Conservation (phyloP, 1,284 basidiomycete species). For the Cutaneotrichosporon cutaneum region DNA sequence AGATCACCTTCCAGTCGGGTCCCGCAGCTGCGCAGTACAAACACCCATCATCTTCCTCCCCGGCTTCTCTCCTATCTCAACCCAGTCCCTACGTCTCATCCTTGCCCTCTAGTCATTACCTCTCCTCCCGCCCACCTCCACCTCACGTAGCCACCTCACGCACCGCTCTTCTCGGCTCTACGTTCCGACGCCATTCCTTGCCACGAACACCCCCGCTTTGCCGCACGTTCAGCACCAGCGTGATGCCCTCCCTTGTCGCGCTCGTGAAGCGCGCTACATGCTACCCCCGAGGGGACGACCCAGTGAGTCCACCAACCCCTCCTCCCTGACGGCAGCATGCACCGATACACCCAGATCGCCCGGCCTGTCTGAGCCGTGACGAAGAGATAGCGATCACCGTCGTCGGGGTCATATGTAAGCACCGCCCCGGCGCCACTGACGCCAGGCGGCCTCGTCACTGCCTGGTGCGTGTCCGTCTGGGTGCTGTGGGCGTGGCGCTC, state of each 20-base stretch:
- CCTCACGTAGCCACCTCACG: too few species aligned
- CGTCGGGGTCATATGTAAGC: not conserved
- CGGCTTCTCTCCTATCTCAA: too few species aligned
- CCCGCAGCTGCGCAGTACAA: too few species aligned
- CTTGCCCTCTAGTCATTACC: too few species aligned
- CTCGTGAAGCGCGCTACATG: not conserved
- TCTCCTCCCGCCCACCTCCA: too few species aligned
- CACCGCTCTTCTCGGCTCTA: too few species aligned
- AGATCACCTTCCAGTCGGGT: too few species aligned
- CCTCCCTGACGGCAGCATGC: not conserved
- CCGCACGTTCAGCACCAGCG: too few species aligned
- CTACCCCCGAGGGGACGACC: not conserved
- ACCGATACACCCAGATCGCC: not conserved
- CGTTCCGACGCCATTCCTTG: too few species aligned
- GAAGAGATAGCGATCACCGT: not conserved
- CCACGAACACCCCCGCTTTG: too few species aligned
- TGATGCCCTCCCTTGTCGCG: not conserved
- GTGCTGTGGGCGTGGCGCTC: not conserved
- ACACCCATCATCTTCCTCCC: too few species aligned
- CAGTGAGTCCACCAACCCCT: not conserved
- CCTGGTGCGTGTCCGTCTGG: not conserved
- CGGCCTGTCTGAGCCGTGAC: not conserved
- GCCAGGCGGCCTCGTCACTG: not conserved
- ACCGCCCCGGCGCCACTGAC: not conserved
- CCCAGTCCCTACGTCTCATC: too few species aligned